A percentile compares a stretch with the other conserved stretches of the same genome.
Conservation (phyloP, 2,329 filamentous ascomycete species). For the Beauveria australis region DNA sequence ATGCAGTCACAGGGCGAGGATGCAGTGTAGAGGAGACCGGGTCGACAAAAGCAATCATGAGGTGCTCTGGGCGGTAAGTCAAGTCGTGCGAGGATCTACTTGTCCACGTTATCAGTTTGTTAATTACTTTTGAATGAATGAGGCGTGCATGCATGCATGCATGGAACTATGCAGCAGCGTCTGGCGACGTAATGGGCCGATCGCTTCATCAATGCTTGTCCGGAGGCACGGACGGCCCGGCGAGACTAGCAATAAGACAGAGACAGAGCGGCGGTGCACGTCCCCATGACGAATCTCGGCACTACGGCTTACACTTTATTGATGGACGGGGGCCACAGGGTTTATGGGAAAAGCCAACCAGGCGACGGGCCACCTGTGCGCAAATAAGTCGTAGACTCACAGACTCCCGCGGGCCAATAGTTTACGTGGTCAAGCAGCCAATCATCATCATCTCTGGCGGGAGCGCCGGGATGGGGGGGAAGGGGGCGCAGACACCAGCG, state of each 20-base stretch:
- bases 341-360: background rate
- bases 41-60: background rate
- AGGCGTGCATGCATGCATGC: background rate
- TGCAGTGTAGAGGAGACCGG: background rate
- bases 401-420: background rate
- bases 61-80: background rate
- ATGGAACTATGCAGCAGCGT: background rate
- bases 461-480: background rate
- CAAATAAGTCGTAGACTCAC: conserved; percentile 2
- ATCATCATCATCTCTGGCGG: conserved; percentile 4
- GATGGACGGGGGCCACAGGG: background rate
- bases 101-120: conserved; percentile 1
- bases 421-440: background rate
- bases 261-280: conserved; percentile 1
- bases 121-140: background rate
- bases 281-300: conserved; percentile 8
- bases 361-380: background rate
- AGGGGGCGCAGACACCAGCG: background rate
- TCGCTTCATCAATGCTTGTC: background rate
- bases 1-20: background rate
- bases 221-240: conserved; percentile 3
- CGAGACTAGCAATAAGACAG: background rate
- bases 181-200: background rate
- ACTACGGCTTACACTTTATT: conserved; percentile 3
- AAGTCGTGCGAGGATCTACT: background rate